Base-by-base conservation (phyloP, 2,329 filamentous ascomycete genomes). In the Sordariomycetes sp. region DNA sequence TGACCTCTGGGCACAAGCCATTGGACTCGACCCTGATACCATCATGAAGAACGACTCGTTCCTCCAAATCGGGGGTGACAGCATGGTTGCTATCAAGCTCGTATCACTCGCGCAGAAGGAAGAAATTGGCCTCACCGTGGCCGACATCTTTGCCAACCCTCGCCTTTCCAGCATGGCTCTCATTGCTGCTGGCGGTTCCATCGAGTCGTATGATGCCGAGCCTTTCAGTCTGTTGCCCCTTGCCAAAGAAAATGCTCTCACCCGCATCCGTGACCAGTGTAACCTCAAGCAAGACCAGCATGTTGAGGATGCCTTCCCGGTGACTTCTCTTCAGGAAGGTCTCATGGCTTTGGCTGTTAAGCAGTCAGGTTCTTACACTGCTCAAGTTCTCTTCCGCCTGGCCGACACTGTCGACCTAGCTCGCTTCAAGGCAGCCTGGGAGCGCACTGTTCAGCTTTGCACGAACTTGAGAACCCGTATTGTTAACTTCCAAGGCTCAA, bases 251-350 rank as follows among this genome's bases (percentile, higher is more conserved):
- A 38, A 11, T n/a, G 25, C 8, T 16, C 8, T 28, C 8, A 8
- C 8, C 8, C 25, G n/a, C 32, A 20, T 35, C 37, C 2, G 19
- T 28, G 8, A 35, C 33, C 25, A 38, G 27, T 27, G 39, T 37
- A 11, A 37, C 14, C 10, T 30, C 24, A 21, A 38, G 35, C 34
- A 16, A 28, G 5, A 33, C 33, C 25, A 32, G 37, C n/a, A 14
- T 9, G 46, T 68, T 6, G 59, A 69, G 32, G 67, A 72, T 35
- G 47, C 64, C 0, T 72, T 68, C 33, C 68, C 67, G 1, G 66
- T 63, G 44, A 65, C 66, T 0, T 55, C 66, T 1, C 46, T 69
- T 1, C 68, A 72, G 38, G 64, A 68, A 41, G 64, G 61, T 6
- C 54, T 72, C 3, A 59, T 72, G 47, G 62, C 65, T 2, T 43